Percentiles rank a stretch among this genome's conserved stretches.
Conservation (phyloP, 768 basidiomycete species). For the Hypsizygus marmoreus region DNA sequence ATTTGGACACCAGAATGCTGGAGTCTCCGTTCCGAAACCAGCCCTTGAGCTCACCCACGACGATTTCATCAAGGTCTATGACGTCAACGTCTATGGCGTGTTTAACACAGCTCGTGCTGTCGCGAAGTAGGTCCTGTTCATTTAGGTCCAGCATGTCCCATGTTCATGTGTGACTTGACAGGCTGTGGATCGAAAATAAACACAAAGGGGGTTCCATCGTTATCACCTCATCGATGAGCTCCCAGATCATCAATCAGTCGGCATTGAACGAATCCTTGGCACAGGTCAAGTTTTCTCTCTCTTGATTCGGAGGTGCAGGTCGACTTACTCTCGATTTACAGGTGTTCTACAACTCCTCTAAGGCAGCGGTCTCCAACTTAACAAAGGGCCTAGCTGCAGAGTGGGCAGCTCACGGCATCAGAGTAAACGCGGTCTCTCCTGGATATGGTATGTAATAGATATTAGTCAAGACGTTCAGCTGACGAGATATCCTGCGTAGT, state of each 20-base stretch:
- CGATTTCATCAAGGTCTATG: conserved; percentile 57
- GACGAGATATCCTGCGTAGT: conserved; percentile 31
- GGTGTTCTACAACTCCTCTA: conserved; percentile 67
- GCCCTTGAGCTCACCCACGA: conserved; percentile 55
- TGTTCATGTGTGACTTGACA: too few species aligned
- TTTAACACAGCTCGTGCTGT: conserved; percentile 64
- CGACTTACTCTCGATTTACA: conserved; percentile 5
- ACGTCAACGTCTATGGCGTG: conserved; percentile 65
- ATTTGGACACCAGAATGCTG: conserved; percentile 48
- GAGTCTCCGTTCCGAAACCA: conserved; percentile 63
- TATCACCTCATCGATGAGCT: conserved; percentile 67
- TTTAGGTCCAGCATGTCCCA: neutral
- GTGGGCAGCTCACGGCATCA: conserved; percentile 55
- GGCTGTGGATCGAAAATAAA: conserved; percentile 44
- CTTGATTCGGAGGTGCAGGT: neutral
- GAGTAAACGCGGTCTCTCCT: conserved; percentile 63
- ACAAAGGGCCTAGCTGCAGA: conserved; percentile 62
- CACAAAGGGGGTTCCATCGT: conserved; percentile 53
- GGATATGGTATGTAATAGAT: conserved; percentile 49
- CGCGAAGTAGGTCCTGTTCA: conserved; percentile 42
- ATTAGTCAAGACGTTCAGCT: neutral
- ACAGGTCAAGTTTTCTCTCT: conserved; percentile 37
- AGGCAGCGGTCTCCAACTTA: conserved; percentile 62
- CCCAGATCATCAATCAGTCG: conserved; percentile 61
- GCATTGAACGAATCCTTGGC: conserved; percentile 46